phyloP scores from a whole-genome alignment of 2,329 filamentous ascomycete species.

The Beauveria australis region DNA sequence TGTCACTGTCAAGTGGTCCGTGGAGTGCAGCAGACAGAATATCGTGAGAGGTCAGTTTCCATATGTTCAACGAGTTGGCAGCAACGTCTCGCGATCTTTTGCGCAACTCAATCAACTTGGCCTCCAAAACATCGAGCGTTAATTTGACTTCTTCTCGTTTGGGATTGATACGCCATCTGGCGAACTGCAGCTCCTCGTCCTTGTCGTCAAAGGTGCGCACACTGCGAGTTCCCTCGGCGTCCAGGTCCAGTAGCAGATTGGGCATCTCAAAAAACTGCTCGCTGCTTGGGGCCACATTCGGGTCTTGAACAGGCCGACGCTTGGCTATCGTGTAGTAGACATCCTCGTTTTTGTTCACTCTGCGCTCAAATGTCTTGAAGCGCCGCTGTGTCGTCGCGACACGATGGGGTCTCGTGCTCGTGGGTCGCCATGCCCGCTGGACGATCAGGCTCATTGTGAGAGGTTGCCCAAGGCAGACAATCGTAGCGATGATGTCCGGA shows the following conservation, averaged over 20 bases:
- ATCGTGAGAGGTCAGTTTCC: conserved; percentile 35
- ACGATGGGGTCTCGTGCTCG: conserved; percentile 6
- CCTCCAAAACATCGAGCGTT: conserved; percentile 24
- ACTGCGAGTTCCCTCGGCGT: conserved; percentile 35
- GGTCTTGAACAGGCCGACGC: conserved; percentile 8
- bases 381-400: conserved; percentile 5
- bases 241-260: conserved; percentile 41
- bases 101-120: conserved; percentile 20
- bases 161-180: conserved; percentile 22
- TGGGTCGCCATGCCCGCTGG: conserved; percentile 4
- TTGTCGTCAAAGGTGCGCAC: conserved; percentile 33
- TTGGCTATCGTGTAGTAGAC: conserved; percentile 22
- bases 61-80: conserved; percentile 21
- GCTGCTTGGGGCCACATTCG: not conserved
- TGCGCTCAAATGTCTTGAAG: conserved; percentile 11
- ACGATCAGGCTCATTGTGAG: not conserved
- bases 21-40: conserved; percentile 32
- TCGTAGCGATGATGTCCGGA: not conserved
- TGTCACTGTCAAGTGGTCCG: conserved; percentile 11
- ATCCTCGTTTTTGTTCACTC: conserved; percentile 15
- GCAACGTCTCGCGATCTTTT: conserved; percentile 18
- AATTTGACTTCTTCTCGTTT: conserved; percentile 17
- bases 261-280: conserved; percentile 33
- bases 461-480: not conserved
- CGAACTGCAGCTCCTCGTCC: conserved; percentile 25